Percentiles rank a stretch among this genome's conserved stretches.
These are phyloP conservation scores for Fragaria nilgerrensis DNA, from an alignment of 306 rosid genomes.

Conservation along the genomic window DNA sequence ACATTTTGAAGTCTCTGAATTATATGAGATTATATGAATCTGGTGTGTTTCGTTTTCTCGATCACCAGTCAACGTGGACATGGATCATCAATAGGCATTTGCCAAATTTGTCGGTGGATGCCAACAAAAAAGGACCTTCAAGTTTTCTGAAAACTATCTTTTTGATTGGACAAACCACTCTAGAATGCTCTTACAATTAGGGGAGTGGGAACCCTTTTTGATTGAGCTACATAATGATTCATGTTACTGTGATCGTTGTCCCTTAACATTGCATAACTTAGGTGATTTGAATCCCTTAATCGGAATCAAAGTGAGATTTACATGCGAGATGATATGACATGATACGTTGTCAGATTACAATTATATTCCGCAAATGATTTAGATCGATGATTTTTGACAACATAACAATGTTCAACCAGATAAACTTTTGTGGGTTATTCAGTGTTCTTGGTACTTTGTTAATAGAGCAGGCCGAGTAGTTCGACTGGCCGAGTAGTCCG, in stretches of 20 bases:
- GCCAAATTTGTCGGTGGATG: background rate
- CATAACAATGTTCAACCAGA: background rate
- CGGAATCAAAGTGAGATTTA: background rate
- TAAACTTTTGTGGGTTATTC: background rate
- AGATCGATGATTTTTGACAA: background rate
- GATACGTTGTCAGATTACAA: background rate
- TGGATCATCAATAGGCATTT: background rate
- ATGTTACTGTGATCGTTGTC: background rate
- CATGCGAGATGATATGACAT: background rate
- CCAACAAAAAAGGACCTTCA: background rate
- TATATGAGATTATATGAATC: background rate
- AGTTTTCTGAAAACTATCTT: background rate
- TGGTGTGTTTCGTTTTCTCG: background rate
- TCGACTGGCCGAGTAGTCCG: background rate
- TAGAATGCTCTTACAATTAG: background rate
- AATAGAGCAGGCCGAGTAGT: no score
- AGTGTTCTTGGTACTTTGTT: no score
- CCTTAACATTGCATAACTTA: background rate
- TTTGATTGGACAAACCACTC: conserved; percentile 2
- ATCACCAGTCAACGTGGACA: background rate
- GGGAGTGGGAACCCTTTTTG: background rate
- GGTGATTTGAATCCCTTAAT: background rate
- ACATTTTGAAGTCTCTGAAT: background rate
- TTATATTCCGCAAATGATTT: background rate
- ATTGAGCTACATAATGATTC: background rate